Conservation (phyloP, 805 yeast genomes). For the Wickerhamomyces hampshirensis region DNA sequence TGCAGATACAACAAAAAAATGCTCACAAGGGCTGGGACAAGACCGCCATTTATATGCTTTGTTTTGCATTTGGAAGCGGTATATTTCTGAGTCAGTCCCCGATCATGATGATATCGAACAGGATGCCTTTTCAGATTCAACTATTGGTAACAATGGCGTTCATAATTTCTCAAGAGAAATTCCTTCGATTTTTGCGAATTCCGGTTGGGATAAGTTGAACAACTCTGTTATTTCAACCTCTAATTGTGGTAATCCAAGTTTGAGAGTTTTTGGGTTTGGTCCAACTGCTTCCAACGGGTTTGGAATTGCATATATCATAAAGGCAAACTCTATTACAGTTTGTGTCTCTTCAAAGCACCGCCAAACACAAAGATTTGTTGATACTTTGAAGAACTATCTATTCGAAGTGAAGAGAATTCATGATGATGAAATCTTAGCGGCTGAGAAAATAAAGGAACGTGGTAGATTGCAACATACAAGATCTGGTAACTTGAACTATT, state of each 20-base stretch:
- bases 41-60: conserved; percentile 88
- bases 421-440: conserved; percentile 24
- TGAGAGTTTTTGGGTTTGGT: conserved; percentile 85
- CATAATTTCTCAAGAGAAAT: conserved; percentile 31
- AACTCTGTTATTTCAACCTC: conserved; percentile 77
- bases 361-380: conserved; percentile 75
- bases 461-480: conserved; percentile 26
- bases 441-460: conserved; percentile 16
- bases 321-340: conserved; percentile 69
- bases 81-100: conserved; percentile 28
- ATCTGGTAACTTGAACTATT: conserved; percentile 33
- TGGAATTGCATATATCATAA: conserved; percentile 89
- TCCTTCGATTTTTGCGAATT: conserved; percentile 77
- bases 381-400: conserved; percentile 59
- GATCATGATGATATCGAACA: conserved; percentile 25
- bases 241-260: conserved; percentile 89
- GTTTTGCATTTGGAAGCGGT: conserved; percentile 81
- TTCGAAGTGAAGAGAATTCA: conserved; percentile 52
- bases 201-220: conserved; percentile 84
- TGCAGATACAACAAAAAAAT: conserved; percentile 57
- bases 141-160: conserved; percentile 17
- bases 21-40: conserved; percentile 81
- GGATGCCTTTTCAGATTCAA: conserved; percentile 24
- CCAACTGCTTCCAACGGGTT: conserved; percentile 88
- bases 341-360: conserved; percentile 86